A percentile compares a stretch with the other conserved stretches of the same genome.
Evolutionary conservation across 306 rosid species (phyloP).

Genomic region (Sphenostylis stenocarpa): DNA sequence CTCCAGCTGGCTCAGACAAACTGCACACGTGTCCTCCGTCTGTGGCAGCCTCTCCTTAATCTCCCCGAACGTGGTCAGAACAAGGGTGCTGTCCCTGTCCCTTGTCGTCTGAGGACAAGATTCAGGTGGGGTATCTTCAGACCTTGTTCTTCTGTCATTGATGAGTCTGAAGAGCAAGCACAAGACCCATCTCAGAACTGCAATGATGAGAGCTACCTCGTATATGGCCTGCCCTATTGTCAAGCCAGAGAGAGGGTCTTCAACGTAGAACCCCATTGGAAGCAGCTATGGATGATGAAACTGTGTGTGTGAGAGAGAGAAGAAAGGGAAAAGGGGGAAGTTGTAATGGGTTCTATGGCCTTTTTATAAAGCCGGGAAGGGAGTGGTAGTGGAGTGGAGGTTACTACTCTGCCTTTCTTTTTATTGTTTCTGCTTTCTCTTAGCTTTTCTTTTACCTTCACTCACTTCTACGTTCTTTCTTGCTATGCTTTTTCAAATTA

Average conservation of each 20-base stretch:
- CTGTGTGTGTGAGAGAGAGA: conserved; percentile 5
- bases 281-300: background rate
- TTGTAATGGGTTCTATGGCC: conserved; percentile 28
- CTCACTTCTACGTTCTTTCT: conserved; percentile 16
- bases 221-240: conserved; percentile 54
- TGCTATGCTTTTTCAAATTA: background rate
- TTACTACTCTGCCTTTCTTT: conserved; percentile 14
- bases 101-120: conserved; percentile 35
- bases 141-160: conserved; percentile 18
- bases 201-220: conserved; percentile 64
- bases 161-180: conserved; percentile 46
- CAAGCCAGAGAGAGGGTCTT: conserved; percentile 41
- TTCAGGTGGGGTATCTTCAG: background rate
- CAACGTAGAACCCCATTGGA: conserved; percentile 51
- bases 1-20: conserved; percentile 58
- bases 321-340: conserved; percentile 54
- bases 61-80: conserved; percentile 57
- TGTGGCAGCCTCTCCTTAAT: conserved; percentile 41
- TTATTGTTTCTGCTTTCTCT: background rate
- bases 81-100: conserved; percentile 34
- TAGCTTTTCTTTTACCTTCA: conserved; percentile 23
- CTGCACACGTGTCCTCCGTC: conserved; percentile 64
- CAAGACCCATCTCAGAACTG: conserved; percentile 60
- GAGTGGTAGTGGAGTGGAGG: conserved; percentile 19
- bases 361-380: conserved; percentile 48